A percentile compares a stretch with the other conserved stretches of the same genome.
Evolutionary conservation across 2,329 filamentous ascomycete species (phyloP).

Genomic region (Fusarium oligoseptatum): DNA sequence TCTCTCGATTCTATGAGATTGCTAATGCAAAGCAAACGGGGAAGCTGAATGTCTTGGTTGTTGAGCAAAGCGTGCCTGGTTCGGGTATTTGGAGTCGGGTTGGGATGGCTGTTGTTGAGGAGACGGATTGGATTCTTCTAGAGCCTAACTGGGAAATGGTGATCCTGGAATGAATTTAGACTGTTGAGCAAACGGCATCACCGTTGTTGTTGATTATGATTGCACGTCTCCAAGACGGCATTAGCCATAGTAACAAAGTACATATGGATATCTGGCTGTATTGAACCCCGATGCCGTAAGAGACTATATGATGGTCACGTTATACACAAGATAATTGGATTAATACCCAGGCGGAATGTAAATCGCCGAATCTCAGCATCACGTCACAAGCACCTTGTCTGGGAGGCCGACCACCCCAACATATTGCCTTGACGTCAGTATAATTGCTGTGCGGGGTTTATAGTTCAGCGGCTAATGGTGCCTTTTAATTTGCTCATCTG

Average conservation of each 20-base stretch:
- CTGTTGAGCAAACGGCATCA: neutral
- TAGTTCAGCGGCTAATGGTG: neutral
- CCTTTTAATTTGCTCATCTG: neutral
- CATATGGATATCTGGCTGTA: too few species aligned
- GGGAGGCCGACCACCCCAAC: neutral
- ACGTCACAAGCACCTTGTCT: neutral
- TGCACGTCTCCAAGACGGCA: neutral
- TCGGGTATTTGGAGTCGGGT: conserved; percentile 12
- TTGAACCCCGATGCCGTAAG: neutral
- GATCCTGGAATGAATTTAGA: neutral
- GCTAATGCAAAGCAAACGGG: neutral
- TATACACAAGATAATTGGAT: neutral
- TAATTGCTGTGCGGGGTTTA: neutral
- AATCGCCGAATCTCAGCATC: neutral
- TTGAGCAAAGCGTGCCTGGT: neutral
- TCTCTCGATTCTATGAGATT: neutral
- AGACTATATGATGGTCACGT: neutral
- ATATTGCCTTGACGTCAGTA: neutral
- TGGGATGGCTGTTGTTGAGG: neutral
- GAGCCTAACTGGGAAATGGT: conserved; percentile 12
- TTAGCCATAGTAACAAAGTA: neutral
- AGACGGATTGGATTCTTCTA: neutral
- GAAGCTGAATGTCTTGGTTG: conserved; percentile 14
- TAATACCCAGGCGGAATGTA: neutral
- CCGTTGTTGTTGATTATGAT: neutral